These are phyloP conservation scores for Zygoascus biomembranicola DNA, from an alignment of 805 yeast genomes.

Conservation along the genomic window DNA sequence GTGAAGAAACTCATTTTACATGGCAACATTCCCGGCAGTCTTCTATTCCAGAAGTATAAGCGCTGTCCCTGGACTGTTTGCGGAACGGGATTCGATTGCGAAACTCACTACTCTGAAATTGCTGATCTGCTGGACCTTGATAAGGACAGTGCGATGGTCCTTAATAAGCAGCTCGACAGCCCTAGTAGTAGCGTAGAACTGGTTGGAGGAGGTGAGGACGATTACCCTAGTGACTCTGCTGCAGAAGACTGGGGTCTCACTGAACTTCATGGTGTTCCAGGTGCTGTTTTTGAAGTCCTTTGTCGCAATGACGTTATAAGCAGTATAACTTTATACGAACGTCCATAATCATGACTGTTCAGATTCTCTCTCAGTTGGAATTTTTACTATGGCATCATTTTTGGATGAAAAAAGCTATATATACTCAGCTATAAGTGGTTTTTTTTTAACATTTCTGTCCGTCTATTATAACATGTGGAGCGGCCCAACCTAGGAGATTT, in stretches of 20 bases:
- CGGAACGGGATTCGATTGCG: conserved; percentile 7
- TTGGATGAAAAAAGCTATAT: too few relatives aligned
- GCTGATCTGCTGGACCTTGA: neutral
- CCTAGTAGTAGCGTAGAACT: conserved; percentile 24
- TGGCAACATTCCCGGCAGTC: conserved; percentile 45
- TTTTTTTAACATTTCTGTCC: too few relatives aligned
- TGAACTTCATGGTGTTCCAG: conserved; percentile 15
- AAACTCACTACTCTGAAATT: conserved; percentile 5
- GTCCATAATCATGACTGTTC: too few relatives aligned
- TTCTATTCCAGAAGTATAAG: conserved; percentile 48
- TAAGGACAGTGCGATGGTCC: conserved; percentile 16
- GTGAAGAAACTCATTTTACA: conserved; percentile 45
- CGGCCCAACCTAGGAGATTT: too few relatives aligned
- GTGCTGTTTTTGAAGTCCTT: conserved; percentile 19
- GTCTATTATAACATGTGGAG: too few relatives aligned
- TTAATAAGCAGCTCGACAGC: conserved; percentile 20
- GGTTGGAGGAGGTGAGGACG: conserved; percentile 16
- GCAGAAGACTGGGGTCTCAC: conserved; percentile 19
- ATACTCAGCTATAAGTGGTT: too few relatives aligned
- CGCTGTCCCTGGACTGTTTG: conserved; percentile 38
- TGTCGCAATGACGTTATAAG: conserved; percentile 10
- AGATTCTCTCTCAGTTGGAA: too few relatives aligned
- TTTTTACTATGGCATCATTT: too few relatives aligned
- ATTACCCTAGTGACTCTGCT: neutral
- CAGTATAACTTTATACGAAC: conserved; percentile 11